phyloP scores from a whole-genome alignment of 352 stramenopile genomes.

The Phytophthora kernoviae region DNA sequence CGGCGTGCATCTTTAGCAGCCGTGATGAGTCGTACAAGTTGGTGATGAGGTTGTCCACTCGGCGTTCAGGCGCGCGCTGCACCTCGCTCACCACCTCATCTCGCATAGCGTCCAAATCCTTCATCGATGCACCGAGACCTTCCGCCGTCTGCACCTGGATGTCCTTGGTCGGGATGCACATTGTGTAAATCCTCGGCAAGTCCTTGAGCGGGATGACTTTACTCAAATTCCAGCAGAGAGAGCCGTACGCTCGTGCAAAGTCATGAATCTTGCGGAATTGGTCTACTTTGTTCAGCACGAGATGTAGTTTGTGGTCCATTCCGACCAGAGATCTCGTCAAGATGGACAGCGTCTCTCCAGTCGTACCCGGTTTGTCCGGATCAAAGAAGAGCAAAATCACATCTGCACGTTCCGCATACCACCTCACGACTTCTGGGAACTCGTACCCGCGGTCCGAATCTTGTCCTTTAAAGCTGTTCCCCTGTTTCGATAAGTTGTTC shows the following conservation, averaged over 20 bases:
- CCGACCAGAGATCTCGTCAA: conserved; percentile 96
- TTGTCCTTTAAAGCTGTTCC: conserved; percentile 38
- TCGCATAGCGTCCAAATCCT: conserved; percentile 95
- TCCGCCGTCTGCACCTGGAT: conserved; percentile 52
- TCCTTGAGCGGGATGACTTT: conserved; percentile 99
- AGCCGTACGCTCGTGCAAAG: conserved; percentile 99
- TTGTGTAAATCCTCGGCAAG: conserved; percentile 99
- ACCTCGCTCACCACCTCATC: conserved; percentile 98
- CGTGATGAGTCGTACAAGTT: conserved; percentile 93
- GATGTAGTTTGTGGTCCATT: conserved; percentile 99
- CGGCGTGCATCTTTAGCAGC: conserved; percentile 96
- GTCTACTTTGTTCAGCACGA: conserved; percentile 99
- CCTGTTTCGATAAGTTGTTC: conserved; percentile 31
- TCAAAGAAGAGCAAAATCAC: conserved; percentile 99
- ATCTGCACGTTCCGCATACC: conserved; percentile 98
- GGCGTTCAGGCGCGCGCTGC: conserved; percentile 95
- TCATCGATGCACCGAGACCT: conserved; percentile 79
- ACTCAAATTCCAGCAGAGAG: conserved; percentile 99
- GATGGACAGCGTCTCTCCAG: conserved; percentile 98
- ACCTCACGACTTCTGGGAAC: conserved; percentile 96
- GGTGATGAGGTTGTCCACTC: conserved; percentile 99
- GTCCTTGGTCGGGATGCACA: conserved; percentile 96
- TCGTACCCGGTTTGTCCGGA: conserved; percentile 99
- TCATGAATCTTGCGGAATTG: conserved; percentile 99
- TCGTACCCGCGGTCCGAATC: conserved; percentile 95